Evolutionary conservation across 192 early-diverging fungal genomes (phyloP).

Genomic region (Linnemannia zychae): DNA sequence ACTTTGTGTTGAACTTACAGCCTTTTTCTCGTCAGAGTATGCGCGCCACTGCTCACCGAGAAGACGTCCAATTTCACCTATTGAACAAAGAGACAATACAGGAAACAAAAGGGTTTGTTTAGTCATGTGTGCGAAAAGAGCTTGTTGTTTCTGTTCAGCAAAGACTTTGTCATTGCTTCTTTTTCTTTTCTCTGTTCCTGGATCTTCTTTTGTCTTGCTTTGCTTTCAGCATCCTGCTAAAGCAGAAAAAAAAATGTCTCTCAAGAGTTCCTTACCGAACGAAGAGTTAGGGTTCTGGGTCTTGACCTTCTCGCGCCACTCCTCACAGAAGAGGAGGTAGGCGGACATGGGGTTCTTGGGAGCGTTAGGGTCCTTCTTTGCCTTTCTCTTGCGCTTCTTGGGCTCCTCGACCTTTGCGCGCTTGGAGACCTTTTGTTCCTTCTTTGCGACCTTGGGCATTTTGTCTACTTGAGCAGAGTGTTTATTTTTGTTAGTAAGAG

Average conservation of each 20-base stretch:
- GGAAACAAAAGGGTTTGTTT: too few species aligned
- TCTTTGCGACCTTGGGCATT: slow-evolving; percentile 60
- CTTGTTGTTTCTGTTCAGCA: too few species aligned
- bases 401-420: slow-evolving; percentile 60
- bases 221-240: background rate
- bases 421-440: slow-evolving; percentile 48
- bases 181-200: background rate
- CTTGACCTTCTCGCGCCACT: slow-evolving; percentile 81
- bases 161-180: too few species aligned
- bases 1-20: slow-evolving; percentile 37
- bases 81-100: background rate
- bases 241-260: slow-evolving; percentile 14
- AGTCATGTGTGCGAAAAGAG: too few species aligned
- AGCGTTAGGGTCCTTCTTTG: slow-evolving; percentile 90
- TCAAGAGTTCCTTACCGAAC: slow-evolving; percentile 71
- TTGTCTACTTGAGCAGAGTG: background rate
- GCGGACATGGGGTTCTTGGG: slow-evolving; percentile 95
- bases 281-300: slow-evolving; percentile 82
- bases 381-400: slow-evolving; percentile 66
- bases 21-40: slow-evolving; percentile 51
- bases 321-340: slow-evolving; percentile 93
- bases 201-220: background rate
- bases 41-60: slow-evolving; percentile 77
- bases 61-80: slow-evolving; percentile 73
- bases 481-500: background rate